Evolutionary conservation across 805 yeast species (phyloP).

Genomic region (Candida berthetii): DNA sequence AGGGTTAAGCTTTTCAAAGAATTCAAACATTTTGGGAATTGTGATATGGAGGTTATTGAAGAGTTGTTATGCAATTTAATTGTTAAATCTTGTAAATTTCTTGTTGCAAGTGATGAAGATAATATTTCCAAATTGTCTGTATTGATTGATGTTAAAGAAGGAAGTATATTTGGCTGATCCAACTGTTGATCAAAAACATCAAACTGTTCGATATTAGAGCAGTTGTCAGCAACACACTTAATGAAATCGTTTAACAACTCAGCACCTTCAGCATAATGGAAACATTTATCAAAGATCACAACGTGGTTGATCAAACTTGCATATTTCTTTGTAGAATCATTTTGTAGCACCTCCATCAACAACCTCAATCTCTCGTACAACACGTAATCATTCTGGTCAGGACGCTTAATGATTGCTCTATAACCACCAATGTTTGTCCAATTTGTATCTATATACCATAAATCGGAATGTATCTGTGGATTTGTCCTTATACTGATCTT

Average conservation of each 20-base stretch:
- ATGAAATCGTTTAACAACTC: slow-evolving; percentile 15
- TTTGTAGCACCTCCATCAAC: slow-evolving; percentile 28
- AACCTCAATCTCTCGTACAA: slow-evolving; percentile 32
- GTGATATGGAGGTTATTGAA: background rate
- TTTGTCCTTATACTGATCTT: slow-evolving; percentile 28
- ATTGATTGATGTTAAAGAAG: slow-evolving; percentile 5
- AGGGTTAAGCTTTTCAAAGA: slow-evolving; percentile 20
- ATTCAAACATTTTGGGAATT: slow-evolving; percentile 2
- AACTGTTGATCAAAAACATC: background rate
- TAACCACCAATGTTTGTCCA: slow-evolving; percentile 34
- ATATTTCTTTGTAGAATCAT: slow-evolving; percentile 27
- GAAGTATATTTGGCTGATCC: background rate
- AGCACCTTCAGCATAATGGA: slow-evolving; percentile 18
- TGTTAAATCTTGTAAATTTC: background rate
- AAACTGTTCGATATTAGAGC: slow-evolving; percentile 2
- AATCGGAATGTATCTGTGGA: slow-evolving; percentile 21
- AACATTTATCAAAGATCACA: slow-evolving; percentile 23
- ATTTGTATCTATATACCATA: slow-evolving; percentile 27
- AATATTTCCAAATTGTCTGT: slow-evolving; percentile 8
- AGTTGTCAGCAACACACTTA: background rate
- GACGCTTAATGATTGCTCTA: slow-evolving; percentile 24
- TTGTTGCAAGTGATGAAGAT: slow-evolving; percentile 2
- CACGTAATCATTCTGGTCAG: slow-evolving; percentile 29
- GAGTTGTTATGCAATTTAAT: background rate
- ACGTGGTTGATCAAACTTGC: slow-evolving; percentile 22